Evolutionary conservation across 441 rosid genomes (phyloP).

Genomic region (Pelargonium fulgidum): DNA sequence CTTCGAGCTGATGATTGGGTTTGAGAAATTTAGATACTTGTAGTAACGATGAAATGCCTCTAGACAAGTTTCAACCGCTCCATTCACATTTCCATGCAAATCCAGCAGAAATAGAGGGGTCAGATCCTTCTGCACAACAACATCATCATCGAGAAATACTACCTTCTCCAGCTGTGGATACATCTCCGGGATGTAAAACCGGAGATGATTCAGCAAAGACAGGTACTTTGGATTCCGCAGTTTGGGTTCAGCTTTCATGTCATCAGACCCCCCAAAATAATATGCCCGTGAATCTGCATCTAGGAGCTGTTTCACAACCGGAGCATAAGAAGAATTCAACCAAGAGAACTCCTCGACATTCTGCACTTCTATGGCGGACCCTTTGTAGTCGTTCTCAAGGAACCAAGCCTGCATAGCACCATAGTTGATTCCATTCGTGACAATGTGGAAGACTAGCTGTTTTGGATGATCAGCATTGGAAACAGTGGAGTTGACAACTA

Average conservation of each 20-base stretch:
- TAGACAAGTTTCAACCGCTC: slow-evolving; percentile 96
- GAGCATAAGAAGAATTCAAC: slow-evolving; percentile 78
- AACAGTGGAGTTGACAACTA: slow-evolving; percentile 76
- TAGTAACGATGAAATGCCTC: slow-evolving; percentile 88
- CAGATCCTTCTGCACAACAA: slow-evolving; percentile 89
- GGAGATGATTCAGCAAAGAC: slow-evolving; percentile 75
- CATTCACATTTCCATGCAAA: slow-evolving; percentile 87
- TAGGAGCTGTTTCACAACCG: slow-evolving; percentile 54
- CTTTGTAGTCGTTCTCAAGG: slow-evolving; percentile 65
- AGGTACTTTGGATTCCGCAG: slow-evolving; percentile 55
- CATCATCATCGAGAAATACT: slow-evolving; percentile 84
- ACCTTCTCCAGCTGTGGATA: slow-evolving; percentile 88
- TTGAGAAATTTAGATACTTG: slow-evolving; percentile 88
- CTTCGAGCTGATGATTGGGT: slow-evolving; percentile 75
- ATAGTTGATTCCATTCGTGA: slow-evolving; percentile 63
- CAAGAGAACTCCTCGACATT: slow-evolving; percentile 65
- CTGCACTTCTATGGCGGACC: slow-evolving; percentile 70
- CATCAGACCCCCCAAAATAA: slow-evolving; percentile 52
- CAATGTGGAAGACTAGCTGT: slow-evolving; percentile 81
- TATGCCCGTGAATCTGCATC: slow-evolving; percentile 38
- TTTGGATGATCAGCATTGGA: slow-evolving; percentile 82
- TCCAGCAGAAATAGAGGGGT: slow-evolving; percentile 79
- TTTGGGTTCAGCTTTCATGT: slow-evolving; percentile 49
- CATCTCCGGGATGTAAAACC: slow-evolving; percentile 84
- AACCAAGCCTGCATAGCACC: slow-evolving; percentile 94